Base-by-base conservation (phyloP, 2,329 filamentous ascomycete genomes). In the Ophiostoma ips region DNA sequence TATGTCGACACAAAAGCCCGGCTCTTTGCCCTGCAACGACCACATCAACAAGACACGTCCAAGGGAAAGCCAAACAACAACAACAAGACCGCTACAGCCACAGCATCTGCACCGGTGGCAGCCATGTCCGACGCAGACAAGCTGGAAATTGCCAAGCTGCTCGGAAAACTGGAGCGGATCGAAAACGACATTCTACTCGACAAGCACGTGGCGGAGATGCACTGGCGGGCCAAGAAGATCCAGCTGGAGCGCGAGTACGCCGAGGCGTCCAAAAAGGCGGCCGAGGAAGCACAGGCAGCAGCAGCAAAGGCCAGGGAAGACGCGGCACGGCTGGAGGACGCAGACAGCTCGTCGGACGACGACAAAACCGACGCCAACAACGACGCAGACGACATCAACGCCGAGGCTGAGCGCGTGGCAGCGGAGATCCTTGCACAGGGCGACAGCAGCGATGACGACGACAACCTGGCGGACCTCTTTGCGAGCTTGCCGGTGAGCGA, bases 161-260 rank as follows among this genome's bases (percentile, higher is more conserved):
- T 83, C 37, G 79, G 81, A 15, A 94, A 89, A 61, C 68, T 95
- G 36, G 74, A 79, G 35, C 77, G 76, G 53, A 86, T 95, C 38
- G 83, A 92, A 59, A 83, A 78, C 24, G 85, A 90, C 60, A 71
- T 87, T 15, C 67, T 90, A 3, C 88, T 89, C 58, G 84, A 90
- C 60, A 75, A 73, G 51, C 70, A 73, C 43, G 63, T 75, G 33
- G 84, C 83, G 5, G 77, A 85, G 50, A 68, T 76, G 52, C 68
- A 75, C 57, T 89, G 84, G 85, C 75, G 72, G 53, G 63, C 68
- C 6, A 73, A 74, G 53, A 73, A 71, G 36, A 71, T 79, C 33
- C 66, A 72, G 19, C 61, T 89, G 12, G 77, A 84, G 56, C 79
- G 75, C 58, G 76, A 83, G 51, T 72, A 76, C 40, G 70, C 77